Evolutionary conservation across 371 early-diverging fungal genomes (phyloP).

Genomic region (Syncephalastrum racemosum): DNA sequence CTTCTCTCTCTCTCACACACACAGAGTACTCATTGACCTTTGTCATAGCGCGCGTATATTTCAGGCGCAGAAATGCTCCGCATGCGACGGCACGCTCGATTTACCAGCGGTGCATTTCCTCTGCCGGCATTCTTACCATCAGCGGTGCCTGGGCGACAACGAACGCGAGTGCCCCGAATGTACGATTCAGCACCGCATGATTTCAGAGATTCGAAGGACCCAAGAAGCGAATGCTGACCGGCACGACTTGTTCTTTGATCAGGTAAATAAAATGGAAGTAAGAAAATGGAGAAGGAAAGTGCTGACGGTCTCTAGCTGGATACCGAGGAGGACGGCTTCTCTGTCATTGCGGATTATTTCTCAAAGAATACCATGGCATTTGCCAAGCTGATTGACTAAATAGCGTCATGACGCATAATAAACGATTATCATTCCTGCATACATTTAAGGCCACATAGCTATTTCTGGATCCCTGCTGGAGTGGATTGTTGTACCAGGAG

Average conservation of each 20-base stretch:
- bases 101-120: slow-evolving; percentile 90
- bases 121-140: slow-evolving; percentile 93
- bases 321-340: slow-evolving; percentile 81
- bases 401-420: not conserved
- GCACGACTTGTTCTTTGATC: slow-evolving; percentile 78
- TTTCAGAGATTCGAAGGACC: slow-evolving; percentile 73
- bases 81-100: slow-evolving; percentile 81
- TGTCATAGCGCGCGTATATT: slow-evolving; percentile 68
- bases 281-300: too few relatives aligned
- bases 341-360: slow-evolving; percentile 86
- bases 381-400: slow-evolving; percentile 67
- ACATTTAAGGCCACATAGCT: too few relatives aligned
- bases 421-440: too few relatives aligned
- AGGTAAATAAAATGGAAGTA: slow-evolving; percentile 44
- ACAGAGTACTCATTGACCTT: not conserved
- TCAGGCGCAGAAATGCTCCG: slow-evolving; percentile 85
- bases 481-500: too few relatives aligned
- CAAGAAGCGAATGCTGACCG: slow-evolving; percentile 76
- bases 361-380: slow-evolving; percentile 83
- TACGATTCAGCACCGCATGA: slow-evolving; percentile 78
- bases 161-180: slow-evolving; percentile 89
- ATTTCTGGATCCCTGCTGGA: too few relatives aligned
- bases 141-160: slow-evolving; percentile 75
- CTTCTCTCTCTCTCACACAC: not conserved
- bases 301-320: slow-evolving; percentile 53